Evolutionary conservation across 2,329 filamentous ascomycete genomes (phyloP), one percentile per base, ranked within the genome.

Genomic region (Arthrobotrys sphaeroides): DNA sequence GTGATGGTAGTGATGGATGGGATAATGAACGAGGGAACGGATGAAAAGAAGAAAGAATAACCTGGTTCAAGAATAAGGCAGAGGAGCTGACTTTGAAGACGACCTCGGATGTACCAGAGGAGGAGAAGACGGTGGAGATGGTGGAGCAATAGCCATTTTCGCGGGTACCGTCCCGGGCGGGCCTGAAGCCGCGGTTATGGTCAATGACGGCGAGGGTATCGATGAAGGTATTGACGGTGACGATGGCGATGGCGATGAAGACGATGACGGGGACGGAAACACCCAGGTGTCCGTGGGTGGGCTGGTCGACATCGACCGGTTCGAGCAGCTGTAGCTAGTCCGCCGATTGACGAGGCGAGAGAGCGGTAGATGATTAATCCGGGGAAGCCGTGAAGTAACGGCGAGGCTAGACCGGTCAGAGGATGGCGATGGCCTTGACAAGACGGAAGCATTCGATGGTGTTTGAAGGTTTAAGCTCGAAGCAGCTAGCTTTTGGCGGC

Each of bases 41-140:
- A 33, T 5, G 18, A 66, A 40, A 66, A 31, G 24, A 53, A 47
- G 57, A 57, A 68, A 31, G 36, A 75, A 59, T 62, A 60, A 69
- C 72, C 64, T 69, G 42, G 60, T 42, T 74, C 64, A 75, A 64
- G 72, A 75, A 49, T 42, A 69, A 65, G 72, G 64, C 72, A 65
- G 70, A n/a, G n/a, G n/a, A 59, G 72, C 72, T 75, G 64, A 75
- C 72, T 75, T 75, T 75, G 72, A 75, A 75, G 72, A 75, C 51
- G 51, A 38, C 57, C 57, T 75, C 57, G 64, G 40, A n/a, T n/a
- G n/a, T 60, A 65, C 59, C 64, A 59, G 47, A 57, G 57, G 62
- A 12, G 62, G 55, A 18, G 53, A 31, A 5, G 45, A 53, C 33
- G 26, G 26, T 18, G 45, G 12, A 49, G n/a, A 40, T 40, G 47